phyloP scores from a whole-genome alignment of 345 rosid species.

The Ceriops zippeliana region DNA sequence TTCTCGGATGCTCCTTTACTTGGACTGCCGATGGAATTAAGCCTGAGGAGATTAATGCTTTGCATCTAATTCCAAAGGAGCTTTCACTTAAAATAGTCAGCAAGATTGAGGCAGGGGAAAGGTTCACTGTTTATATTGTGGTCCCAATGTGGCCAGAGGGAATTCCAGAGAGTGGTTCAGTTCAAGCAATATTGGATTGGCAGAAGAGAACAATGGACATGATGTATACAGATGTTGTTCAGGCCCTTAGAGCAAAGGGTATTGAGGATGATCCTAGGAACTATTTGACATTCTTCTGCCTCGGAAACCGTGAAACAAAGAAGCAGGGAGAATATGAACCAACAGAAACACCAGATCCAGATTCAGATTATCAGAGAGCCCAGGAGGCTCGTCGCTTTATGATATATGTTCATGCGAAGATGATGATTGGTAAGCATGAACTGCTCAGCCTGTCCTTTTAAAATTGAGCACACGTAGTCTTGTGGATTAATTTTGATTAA shows the following conservation, averaged over 20 bases:
- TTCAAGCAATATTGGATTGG: conserved; percentile 96
- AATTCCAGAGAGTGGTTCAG: conserved; percentile 83
- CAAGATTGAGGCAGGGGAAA: conserved; percentile 86
- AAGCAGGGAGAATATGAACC: conserved; percentile 86
- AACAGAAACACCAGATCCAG: conserved; percentile 78
- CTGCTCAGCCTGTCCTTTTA: not conserved
- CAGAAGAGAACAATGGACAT: conserved; percentile 95
- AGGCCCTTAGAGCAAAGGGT: conserved; percentile 72
- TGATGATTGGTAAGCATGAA: conserved; percentile 79
- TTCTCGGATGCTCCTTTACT: conserved; percentile 82
- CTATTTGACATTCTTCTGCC: conserved; percentile 92
- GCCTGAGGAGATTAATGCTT: conserved; percentile 80
- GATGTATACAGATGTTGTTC: conserved; percentile 82
- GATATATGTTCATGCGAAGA: conserved; percentile 97
- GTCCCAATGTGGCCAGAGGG: conserved; percentile 99
- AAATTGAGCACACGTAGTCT: too few relatives aligned
- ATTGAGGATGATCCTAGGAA: conserved; percentile 70
- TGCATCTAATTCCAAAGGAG: conserved; percentile 93
- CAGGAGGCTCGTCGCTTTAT: conserved; percentile 94
- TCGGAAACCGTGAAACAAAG: conserved; percentile 88
- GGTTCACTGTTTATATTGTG: conserved; percentile 77
- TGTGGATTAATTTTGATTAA: not conserved
- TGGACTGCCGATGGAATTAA: conserved; percentile 80
- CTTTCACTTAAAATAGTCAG: conserved; percentile 87
- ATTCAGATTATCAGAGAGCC: conserved; percentile 72